Conservation (phyloP, 116 monocot genomes). For the Posidonia oceanica region DNA sequence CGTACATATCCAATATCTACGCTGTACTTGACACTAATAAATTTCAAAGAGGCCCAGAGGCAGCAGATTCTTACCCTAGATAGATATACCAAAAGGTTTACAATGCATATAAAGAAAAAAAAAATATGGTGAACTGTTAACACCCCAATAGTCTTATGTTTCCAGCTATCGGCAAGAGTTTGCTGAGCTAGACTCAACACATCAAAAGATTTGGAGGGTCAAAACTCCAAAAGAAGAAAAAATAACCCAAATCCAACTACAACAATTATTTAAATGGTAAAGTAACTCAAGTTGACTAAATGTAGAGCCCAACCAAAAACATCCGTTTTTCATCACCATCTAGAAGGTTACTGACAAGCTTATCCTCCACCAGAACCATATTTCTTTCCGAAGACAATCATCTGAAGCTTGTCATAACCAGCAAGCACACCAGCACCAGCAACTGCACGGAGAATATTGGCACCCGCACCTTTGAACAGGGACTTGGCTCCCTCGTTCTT, state of each 20-base stretch:
- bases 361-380: constrained; percentile 28
- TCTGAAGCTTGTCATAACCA: constrained; percentile 40
- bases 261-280: constrained; percentile 6
- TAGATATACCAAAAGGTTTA: not conserved
- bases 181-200: not conserved
- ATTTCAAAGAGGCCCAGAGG: not conserved
- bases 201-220: constrained; percentile 4
- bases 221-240: constrained; percentile 8
- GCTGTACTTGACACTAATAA: not conserved
- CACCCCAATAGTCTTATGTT: not conserved
- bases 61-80: not conserved
- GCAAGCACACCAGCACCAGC: constrained; percentile 30
- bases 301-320: not conserved
- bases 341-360: not conserved
- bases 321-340: constrained; percentile 7
- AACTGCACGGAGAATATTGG: constrained; percentile 19
- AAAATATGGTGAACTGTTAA: not conserved
- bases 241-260: not conserved
- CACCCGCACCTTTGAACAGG: constrained; percentile 37
- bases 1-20: too few species aligned
- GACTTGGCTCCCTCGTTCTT: constrained; percentile 33
- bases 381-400: constrained; percentile 20
- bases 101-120: not conserved
- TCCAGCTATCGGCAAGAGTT: not conserved
- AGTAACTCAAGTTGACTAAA: not conserved